Evolutionary conservation across 2,329 filamentous ascomycete genomes (phyloP).

Genomic region (Phaeoacremonium minimum): DNA sequence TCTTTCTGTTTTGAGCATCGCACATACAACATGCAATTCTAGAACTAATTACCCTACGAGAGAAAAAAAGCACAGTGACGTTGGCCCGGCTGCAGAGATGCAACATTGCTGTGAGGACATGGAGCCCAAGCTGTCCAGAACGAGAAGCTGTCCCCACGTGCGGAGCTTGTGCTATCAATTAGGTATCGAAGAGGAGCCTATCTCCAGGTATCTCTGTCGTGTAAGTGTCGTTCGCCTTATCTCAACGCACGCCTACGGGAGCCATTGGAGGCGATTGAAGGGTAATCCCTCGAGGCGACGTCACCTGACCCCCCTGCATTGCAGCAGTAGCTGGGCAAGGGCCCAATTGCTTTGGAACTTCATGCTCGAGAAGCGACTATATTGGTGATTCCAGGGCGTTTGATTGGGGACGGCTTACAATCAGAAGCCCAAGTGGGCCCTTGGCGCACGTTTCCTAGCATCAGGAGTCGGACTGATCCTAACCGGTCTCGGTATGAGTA

Average conservation of each 20-base stretch:
- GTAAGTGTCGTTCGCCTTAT: conserved; percentile 8
- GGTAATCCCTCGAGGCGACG: conserved; percentile 8
- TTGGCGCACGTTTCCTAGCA: conserved; percentile 4
- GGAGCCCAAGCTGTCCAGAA: background rate
- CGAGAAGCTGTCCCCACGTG: no score
- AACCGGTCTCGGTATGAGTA: conserved; percentile 1
- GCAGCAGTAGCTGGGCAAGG: conserved; percentile 3
- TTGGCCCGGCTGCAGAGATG: no score
- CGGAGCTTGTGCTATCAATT: no score
- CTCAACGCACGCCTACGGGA: conserved; percentile 5
- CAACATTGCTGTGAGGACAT: background rate
- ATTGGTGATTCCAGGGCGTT: conserved; percentile 2
- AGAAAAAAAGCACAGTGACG: no score
- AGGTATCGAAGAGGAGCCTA: no score
- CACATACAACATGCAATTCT: background rate
- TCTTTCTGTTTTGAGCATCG: background rate
- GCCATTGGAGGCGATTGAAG: conserved; percentile 1
- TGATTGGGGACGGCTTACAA: conserved; percentile 10
- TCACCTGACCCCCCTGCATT: conserved; percentile 21
- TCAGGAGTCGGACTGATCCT: background rate
- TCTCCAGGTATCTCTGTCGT: no score
- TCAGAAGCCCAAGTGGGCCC: conserved; percentile 1
- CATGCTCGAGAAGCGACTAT: conserved; percentile 6
- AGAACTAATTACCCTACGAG: no score
- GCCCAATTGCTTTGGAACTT: conserved; percentile 10